phyloP scores from a whole-genome alignment of 192 early-diverging fungal species.

The Umbelopsis sp. region DNA sequence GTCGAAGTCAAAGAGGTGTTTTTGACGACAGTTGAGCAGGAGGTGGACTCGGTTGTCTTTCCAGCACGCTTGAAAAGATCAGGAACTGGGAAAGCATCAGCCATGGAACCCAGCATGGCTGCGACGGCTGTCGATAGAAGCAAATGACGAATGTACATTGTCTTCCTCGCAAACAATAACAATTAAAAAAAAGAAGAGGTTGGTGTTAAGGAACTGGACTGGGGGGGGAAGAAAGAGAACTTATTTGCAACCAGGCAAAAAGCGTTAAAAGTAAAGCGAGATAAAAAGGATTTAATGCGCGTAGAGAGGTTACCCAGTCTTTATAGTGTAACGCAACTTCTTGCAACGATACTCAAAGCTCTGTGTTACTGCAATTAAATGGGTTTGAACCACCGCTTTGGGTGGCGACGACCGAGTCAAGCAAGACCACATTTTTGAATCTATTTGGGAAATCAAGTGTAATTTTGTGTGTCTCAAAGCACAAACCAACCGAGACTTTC shows the following conservation, averaged over 20 bases:
- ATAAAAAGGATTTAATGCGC: constrained; percentile 4
- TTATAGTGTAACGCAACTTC: constrained; percentile 14
- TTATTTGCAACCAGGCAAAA: constrained; percentile 13
- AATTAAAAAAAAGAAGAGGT: not conserved
- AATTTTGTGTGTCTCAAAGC: not conserved
- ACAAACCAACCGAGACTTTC: not conserved
- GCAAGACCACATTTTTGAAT: too few species aligned
- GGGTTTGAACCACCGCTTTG: constrained; percentile 1
- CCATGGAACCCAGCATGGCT: constrained; percentile 21
- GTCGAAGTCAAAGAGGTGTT: constrained; percentile 6
- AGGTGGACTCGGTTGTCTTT: not conserved
- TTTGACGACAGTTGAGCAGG: not conserved
- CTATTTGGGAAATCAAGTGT: too few species aligned
- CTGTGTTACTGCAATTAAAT: constrained; percentile 6
- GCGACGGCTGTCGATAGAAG: constrained; percentile 3
- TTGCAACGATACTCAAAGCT: not conserved
- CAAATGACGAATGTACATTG: constrained; percentile 15
- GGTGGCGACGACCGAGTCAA: too few species aligned
- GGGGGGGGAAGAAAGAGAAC: not conserved
- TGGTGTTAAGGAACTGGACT: constrained; percentile 8
- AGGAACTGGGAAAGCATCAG: constrained; percentile 6
- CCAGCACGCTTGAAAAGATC: not conserved
- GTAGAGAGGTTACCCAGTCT: not conserved
- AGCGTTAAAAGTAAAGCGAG: not conserved
- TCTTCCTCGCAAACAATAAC: not conserved